Evolutionary conservation across 495 filamentous ascomycete species (phyloP), one percentile per base, ranked within the genome.

Genomic region (Xanthoparmelia taractica): DNA sequence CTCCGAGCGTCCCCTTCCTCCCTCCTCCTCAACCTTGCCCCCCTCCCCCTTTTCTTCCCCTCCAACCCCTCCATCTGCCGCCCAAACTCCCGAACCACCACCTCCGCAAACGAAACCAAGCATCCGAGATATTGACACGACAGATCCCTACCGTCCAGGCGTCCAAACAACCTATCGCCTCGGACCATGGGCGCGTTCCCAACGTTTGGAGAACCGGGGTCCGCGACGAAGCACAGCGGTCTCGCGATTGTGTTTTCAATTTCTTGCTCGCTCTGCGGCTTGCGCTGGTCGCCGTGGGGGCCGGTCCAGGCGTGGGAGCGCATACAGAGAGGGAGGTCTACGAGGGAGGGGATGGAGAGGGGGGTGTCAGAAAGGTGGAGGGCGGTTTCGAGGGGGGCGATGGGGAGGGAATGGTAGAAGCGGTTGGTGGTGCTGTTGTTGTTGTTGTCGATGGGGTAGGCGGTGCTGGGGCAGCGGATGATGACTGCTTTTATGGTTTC

Each of bases 281-380:
- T 45, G 43, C 5, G 43, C n/a, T 47, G 7, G 43, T 47, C 43
- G 7, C 23, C 12, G 47, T 17, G 47, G 8, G 58, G 18, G 25
- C 27, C 31, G 45, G 40, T 45, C 18, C 31, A 34, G 5, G n/a
- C 3, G 18, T 61, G 18, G 0, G 33, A 29, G 37, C 37, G 63
- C 33, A 57, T 61, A 43, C 48, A 55, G 58, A 65, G 37, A 1
- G 63, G 63, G 1, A 65, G 25, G 18, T 47, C 58, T 10, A 61
- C 17, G 8, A 61, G 57, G 0, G 23, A 17, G 2, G 58, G 58
- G 20, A 61, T 61, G 10, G n/a, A 11, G 31, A 23, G 52, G 18
- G 6, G 11, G 11, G 5, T 4, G 34, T 58, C 55, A 8, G 23
- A 11, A 36, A 34, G 1, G 31, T 50, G 37, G 45, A 59, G 56